Conservation (phyloP, 176 grass and related monocot genomes). For the Saccharum spontaneum region DNA sequence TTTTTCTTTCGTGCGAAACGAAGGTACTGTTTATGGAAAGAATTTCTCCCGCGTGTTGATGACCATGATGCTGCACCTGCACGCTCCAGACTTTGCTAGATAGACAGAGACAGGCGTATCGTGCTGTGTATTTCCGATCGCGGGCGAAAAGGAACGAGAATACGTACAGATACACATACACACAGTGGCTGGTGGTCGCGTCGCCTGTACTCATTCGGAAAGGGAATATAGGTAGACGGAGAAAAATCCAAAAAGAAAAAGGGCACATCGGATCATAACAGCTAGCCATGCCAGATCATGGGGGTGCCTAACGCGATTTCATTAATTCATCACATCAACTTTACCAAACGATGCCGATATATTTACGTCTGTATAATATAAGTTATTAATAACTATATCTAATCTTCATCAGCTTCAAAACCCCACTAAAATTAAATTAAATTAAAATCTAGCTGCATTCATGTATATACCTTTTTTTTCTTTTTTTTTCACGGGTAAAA, state of each 20-base stretch:
- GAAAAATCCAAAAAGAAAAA: slow-evolving; percentile 45
- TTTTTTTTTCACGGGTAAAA: neutral
- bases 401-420: no score
- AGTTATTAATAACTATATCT: no score
- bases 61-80: no score
- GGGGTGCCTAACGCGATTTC: slow-evolving; percentile 41
- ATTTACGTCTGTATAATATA: no score
- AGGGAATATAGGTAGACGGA: slow-evolving; percentile 22
- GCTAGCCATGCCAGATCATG: slow-evolving; percentile 41
- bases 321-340: slow-evolving; percentile 39
- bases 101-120: neutral
- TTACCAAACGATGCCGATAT: slow-evolving; percentile 21
- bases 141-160: neutral
- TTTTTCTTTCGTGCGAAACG: no score
- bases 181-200: neutral
- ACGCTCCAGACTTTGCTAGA: neutral
- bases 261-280: slow-evolving; percentile 37
- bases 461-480: no score
- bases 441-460: neutral
- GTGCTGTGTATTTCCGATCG: neutral
- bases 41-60: no score
- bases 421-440: neutral
- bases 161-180: neutral
- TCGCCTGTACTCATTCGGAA: neutral
- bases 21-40: no score